Conservation (phyloP, 805 yeast species). For the Millerago galiae region DNA sequence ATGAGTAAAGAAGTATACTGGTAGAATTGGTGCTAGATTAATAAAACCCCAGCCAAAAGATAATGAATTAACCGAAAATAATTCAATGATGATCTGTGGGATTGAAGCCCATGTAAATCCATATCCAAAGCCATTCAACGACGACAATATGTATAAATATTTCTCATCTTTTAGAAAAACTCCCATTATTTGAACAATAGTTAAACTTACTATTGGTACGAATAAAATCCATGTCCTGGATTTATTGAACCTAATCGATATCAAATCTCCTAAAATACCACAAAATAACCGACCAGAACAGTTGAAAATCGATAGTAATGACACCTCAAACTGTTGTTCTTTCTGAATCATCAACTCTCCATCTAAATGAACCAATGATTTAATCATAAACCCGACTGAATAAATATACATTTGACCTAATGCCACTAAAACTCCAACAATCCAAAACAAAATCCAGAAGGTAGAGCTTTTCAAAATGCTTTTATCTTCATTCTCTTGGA, state of each 20-base stretch:
- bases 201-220: constrained; percentile 42
- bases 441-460: constrained; percentile 46
- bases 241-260: constrained; percentile 37
- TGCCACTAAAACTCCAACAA: constrained; percentile 55
- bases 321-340: constrained; percentile 67
- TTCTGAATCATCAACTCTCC: constrained; percentile 32
- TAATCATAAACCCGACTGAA: constrained; percentile 65
- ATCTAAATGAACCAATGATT: constrained; percentile 32
- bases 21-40: constrained; percentile 58
- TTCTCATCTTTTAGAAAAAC: constrained; percentile 27
- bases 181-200: constrained; percentile 47
- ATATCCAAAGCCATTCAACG: constrained; percentile 62
- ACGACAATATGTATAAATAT: constrained; percentile 43
- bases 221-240: constrained; percentile 50
- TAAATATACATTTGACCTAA: constrained; percentile 71
- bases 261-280: constrained; percentile 60
- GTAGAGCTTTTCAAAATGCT: constrained; percentile 23
- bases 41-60: constrained; percentile 72
- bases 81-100: constrained; percentile 73
- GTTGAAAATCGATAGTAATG: constrained; percentile 60
- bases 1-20: constrained; percentile 53
- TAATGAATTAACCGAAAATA: constrained; percentile 62
- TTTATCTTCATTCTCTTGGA: background rate
- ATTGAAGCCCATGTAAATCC: constrained; percentile 67
- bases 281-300: constrained; percentile 59